These are phyloP conservation scores for Sonneratia caseolaris DNA, from an alignment of 345 rosid species.

Conservation along the genomic window DNA sequence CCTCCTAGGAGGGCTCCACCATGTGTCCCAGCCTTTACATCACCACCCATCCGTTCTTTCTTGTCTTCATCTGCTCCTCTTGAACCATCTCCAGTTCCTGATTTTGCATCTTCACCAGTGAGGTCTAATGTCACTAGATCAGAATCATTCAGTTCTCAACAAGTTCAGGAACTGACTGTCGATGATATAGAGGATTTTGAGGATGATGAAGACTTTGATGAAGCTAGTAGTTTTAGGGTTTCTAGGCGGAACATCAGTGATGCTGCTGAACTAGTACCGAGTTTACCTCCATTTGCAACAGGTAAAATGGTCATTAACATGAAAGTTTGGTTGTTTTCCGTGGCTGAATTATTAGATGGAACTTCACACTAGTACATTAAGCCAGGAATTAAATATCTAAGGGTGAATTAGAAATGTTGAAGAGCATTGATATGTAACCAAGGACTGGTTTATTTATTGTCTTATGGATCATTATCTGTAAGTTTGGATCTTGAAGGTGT, in stretches of 20 bases:
- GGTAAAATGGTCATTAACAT: conserved; percentile 30
- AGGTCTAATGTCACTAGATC: conserved; percentile 43
- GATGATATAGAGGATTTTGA: conserved; percentile 99
- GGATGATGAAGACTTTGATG: conserved; percentile 60
- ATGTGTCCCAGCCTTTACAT: conserved; percentile 33
- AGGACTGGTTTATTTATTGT: background rate
- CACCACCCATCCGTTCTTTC: conserved; percentile 19
- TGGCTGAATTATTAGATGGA: background rate
- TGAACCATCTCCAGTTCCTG: conserved; percentile 26
- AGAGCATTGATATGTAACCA: background rate
- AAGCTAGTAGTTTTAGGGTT: conserved; percentile 52
- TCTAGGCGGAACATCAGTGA: conserved; percentile 63
- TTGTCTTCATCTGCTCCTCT: conserved; percentile 27
- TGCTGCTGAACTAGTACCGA: conserved; percentile 64
- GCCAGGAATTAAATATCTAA: background rate
- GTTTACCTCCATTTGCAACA: conserved; percentile 72
- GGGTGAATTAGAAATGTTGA: background rate
- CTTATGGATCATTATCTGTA: background rate
- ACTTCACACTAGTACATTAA: background rate
- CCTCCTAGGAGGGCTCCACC: conserved; percentile 96
- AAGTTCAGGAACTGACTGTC: conserved; percentile 72
- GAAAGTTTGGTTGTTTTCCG: background rate
- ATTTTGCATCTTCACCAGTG: conserved; percentile 38
- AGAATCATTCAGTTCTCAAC: conserved; percentile 62
- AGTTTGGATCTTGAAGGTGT: background rate